A percentile compares a stretch with the other conserved stretches of the same genome.
Evolutionary conservation across 2,329 filamentous ascomycete genomes (phyloP).

Genomic region (Aspergillus calidoustus): DNA sequence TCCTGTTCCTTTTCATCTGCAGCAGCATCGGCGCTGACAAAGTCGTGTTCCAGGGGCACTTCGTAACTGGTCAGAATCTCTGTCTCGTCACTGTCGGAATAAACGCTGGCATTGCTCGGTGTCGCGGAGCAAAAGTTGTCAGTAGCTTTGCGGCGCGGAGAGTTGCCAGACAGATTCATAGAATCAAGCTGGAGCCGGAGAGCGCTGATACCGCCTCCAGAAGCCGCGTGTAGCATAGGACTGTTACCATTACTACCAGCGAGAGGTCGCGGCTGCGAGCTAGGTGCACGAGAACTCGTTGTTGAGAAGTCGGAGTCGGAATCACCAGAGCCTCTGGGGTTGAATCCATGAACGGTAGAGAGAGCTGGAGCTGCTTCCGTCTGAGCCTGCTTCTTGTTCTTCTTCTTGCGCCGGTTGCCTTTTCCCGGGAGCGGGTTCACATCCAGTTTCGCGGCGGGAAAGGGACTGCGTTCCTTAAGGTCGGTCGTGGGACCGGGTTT

Average conservation of each 20-base stretch:
- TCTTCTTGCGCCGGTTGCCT: conserved; percentile 40
- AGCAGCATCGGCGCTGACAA: conserved; percentile 66
- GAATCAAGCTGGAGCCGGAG: conserved; percentile 81
- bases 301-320: conserved; percentile 52
- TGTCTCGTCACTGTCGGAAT: conserved; percentile 67
- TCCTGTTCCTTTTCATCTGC: conserved; percentile 31
- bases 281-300: conserved; percentile 40
- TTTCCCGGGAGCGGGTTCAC: conserved; percentile 32
- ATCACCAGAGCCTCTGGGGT: conserved; percentile 48
- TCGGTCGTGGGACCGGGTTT: conserved; percentile 21
- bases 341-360: conserved; percentile 51
- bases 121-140: conserved; percentile 54
- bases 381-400: conserved; percentile 46
- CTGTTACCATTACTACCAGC: conserved; percentile 43
- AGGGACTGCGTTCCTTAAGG: conserved; percentile 30
- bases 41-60: conserved; percentile 81
- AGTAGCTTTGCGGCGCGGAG: conserved; percentile 47
- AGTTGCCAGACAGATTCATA: conserved; percentile 68
- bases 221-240: conserved; percentile 56
- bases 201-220: conserved; percentile 74
- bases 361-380: conserved; percentile 36
- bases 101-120: conserved; percentile 63
- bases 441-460: conserved; percentile 36
- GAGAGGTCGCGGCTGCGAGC: conserved; percentile 34
- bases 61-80: conserved; percentile 82